Evolutionary conservation across 2,329 filamentous ascomycete genomes (phyloP), one percentile per base, ranked within the genome.

Genomic region (Aureobasidium vineae): DNA sequence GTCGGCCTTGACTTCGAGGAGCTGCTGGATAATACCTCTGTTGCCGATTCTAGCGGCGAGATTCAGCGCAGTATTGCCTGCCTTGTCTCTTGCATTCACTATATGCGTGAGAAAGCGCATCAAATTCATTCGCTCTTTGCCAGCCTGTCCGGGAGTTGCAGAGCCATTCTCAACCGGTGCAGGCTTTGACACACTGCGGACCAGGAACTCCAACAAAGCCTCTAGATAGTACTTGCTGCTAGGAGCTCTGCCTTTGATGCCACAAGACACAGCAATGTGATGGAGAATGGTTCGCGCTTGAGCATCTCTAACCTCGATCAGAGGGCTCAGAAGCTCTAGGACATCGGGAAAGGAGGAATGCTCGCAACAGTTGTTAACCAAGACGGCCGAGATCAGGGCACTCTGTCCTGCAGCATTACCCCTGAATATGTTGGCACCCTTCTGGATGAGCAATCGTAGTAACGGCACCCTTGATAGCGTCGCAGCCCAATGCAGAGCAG

Each of bases 201-300:
- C 93, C 15, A 98, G 90, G 81, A 96, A 98, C 75, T 97, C 94
- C 0, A 99, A 83, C 13, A 99, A 83, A 33, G 92, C 94, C 78
- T 99, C 95, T 1, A 99, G 86, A 73, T 99, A 99, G 76, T 98
- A 97, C 70, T 94, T 91, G 75, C 92, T 96, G 26, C 95, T 94
- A 49, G 91, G 88, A 67, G 91, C 93, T 57, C 95, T 88, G 7
- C 94, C 94, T 75, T 97, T 97, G 72, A 98, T 95, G 7, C 93
- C 95, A 69, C 93, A 97, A 19, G 95, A 96, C 40, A 98, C 88
- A 5, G 95, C 93, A 72, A 99, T 98, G 74, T 99, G 95, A 74
- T 99, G 95, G 28, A 99, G 81, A 16, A 98, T 92, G 0, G 94
- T 98, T 43, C 95, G 85, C 10, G 93, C 93, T 76, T 92, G 92